Base-by-base conservation (phyloP, 129 eudicot species). In the Sambucus nigra region DNA sequence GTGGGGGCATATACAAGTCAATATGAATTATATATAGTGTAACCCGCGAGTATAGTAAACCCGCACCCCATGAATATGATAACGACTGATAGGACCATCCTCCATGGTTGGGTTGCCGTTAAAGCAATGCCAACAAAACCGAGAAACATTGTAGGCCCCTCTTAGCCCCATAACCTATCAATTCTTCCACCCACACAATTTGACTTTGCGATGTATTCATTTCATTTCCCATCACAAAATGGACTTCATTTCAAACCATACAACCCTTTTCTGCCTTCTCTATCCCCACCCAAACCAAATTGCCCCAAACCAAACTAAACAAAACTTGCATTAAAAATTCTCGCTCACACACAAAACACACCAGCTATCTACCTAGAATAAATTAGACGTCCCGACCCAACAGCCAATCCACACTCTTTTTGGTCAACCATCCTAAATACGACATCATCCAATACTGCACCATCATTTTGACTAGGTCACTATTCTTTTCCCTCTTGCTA, bases 361-460 rank as follows among this genome's bases (percentile, higher is more conserved):
- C 5, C 28, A 5, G 9, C 11, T 4, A 1, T 25, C 40, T 27
- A 42, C 20, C 48, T 42, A 15, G 16, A 42, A 7, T 42, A 42
- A 42, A 42, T 42, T 25, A 16, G 40, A 21, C 35, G 39, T 53
- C 58, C 41, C 5, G 13, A 35, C 8, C 6, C 38, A 51, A 51
- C 33, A 2, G 35, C 58, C 35, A 25, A n/a, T 22, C 28, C 28
- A 25, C 21, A 7, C 22, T 53, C 28, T 53, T 63, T 24, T 11
- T 38, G 59, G 68, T 63, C 68, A 63, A 51, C 40, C 57, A 27
- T 53, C 49, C 46, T 1, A 39, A 63, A 53, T 29, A 63, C 59
- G 58, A 63, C 9, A 5, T 16, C 44, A 47, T 25, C 59, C 59
- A 21, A 55, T 9, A n/a, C 23, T 15, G 17, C 55, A 18, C 12